Evolutionary conservation across 1,284 basidiomycete genomes (phyloP).

Genomic region (Malassezia nana): DNA sequence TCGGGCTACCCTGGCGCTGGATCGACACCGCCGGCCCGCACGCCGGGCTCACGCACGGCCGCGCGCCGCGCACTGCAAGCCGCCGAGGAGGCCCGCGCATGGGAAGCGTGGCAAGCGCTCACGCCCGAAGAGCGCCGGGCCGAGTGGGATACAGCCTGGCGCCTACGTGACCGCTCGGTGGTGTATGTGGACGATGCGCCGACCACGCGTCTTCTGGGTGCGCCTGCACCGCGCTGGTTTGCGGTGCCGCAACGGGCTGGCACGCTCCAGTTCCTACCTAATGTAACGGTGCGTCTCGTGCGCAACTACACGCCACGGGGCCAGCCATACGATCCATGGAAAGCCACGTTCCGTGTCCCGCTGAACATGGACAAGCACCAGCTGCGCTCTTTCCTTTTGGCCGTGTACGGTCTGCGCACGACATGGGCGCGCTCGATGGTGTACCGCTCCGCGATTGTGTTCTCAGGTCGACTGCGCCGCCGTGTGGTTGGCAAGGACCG

Average conservation of each 20-base stretch:
- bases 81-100: constrained; percentile 27
- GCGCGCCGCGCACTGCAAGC: constrained; percentile 22
- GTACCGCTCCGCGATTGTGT: constrained; percentile 52
- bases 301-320: constrained; percentile 70
- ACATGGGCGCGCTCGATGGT: constrained; percentile 90
- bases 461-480: constrained; percentile 52
- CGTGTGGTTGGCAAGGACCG: constrained; percentile 42
- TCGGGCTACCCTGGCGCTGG: constrained; percentile 30
- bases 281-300: constrained; percentile 70
- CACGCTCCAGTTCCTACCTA: constrained; percentile 76
- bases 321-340: constrained; percentile 79
- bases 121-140: constrained; percentile 20
- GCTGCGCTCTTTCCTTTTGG: constrained; percentile 69
- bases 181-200: constrained; percentile 42
- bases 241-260: constrained; percentile 51
- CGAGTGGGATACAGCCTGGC: constrained; percentile 38
- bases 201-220: constrained; percentile 24
- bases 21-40: constrained; percentile 7
- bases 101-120: constrained; percentile 32
- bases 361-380: constrained; percentile 81
- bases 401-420: constrained; percentile 65
- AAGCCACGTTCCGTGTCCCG: constrained; percentile 80
- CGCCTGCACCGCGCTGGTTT: constrained; percentile 35
- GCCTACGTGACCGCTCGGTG: constrained; percentile 35
- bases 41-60: constrained; percentile 11